Evolutionary conservation across 306 rosid genomes (phyloP).

Genomic region (Cucumis melo): DNA sequence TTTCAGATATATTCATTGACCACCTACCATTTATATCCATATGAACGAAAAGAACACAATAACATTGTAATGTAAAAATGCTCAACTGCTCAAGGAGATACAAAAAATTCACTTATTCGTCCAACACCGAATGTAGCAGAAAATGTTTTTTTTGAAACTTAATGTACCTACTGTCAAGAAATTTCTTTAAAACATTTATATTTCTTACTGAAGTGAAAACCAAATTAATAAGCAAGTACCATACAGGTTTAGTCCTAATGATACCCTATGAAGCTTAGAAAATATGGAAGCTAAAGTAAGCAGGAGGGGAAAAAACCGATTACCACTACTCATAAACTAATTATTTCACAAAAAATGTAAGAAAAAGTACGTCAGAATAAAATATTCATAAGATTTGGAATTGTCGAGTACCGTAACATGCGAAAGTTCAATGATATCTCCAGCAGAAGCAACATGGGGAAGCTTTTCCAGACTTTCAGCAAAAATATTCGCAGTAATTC

Average conservation of each 20-base stretch:
- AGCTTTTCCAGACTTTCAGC: constrained; percentile 23
- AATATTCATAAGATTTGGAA: neutral
- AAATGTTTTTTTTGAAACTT: neutral
- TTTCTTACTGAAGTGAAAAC: neutral
- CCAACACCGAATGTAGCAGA: neutral
- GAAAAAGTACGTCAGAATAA: neutral
- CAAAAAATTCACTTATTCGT: neutral
- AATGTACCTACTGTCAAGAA: neutral
- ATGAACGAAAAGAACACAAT: neutral
- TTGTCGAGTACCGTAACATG: constrained; percentile 28
- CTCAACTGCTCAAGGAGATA: neutral
- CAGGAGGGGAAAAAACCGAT: neutral
- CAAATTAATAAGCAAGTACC: neutral
- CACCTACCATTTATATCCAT: neutral
- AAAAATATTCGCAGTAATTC: constrained; percentile 39
- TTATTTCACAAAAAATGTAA: neutral
- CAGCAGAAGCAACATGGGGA: constrained; percentile 38
- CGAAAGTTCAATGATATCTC: constrained; percentile 48
- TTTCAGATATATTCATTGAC: neutral
- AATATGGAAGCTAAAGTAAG: neutral
- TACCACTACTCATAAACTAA: neutral
- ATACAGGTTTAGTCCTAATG: neutral
- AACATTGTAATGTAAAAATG: neutral
- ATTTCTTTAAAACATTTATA: neutral
- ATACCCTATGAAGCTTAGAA: neutral